Conservation (phyloP, 257 asterid genomes). For the Solanum dulcamara region DNA sequence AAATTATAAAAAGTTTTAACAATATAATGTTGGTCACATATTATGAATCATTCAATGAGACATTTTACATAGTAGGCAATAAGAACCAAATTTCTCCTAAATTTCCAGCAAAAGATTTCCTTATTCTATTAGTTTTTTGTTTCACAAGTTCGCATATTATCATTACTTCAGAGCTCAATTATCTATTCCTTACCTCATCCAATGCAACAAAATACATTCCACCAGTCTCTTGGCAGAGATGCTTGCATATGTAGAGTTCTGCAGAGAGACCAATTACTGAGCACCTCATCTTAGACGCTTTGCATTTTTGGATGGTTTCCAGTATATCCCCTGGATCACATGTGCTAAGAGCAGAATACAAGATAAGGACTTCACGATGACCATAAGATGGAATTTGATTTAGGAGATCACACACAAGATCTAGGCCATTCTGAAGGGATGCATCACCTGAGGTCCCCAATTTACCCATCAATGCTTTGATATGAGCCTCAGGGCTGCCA, state of each 20-base stretch:
- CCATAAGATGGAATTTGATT: conserved; percentile 86
- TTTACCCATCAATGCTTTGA: conserved; percentile 89
- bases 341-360: conserved; percentile 85
- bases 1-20: background rate
- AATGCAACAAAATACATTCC: conserved; percentile 70
- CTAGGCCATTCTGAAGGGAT: conserved; percentile 88
- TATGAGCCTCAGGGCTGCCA: conserved; percentile 94
- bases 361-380: conserved; percentile 87
- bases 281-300: conserved; percentile 71
- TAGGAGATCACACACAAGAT: conserved; percentile 68
- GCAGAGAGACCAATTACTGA: conserved; percentile 88
- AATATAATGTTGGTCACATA: background rate
- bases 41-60: background rate
- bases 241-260: conserved; percentile 83
- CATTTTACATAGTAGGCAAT: background rate
- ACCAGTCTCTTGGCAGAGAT: conserved; percentile 91
- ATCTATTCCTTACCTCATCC: conserved; percentile 69
- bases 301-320: conserved; percentile 82
- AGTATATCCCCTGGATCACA: conserved; percentile 90
- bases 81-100: background rate
- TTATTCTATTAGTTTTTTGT: background rate
- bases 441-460: conserved; percentile 85
- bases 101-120: background rate
- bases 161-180: background rate
- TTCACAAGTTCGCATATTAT: background rate